Percentiles rank a stretch among this genome's conserved stretches.
Evolutionary conservation across 108 stramenopile species (phyloP).

Genomic region (Licmophora abbreviata): DNA sequence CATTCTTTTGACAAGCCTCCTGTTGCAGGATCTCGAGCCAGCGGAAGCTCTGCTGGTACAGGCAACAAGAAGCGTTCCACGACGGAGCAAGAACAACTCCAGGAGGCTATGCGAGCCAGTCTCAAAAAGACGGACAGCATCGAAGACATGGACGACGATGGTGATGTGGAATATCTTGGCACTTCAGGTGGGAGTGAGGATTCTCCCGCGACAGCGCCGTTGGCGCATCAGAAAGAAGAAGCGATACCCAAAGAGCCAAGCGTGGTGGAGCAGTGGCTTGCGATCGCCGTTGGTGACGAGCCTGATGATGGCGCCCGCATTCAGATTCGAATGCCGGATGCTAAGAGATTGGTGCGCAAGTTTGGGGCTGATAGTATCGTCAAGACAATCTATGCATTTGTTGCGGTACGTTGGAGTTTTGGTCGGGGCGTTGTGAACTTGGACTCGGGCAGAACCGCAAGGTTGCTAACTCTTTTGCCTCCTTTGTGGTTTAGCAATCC

Average conservation of each 20-base stretch:
- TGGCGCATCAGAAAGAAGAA: background rate
- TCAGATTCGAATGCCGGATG: constrained; percentile 54
- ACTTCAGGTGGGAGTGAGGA: constrained; percentile 3
- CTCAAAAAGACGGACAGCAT: constrained; percentile 18
- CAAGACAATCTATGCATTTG: constrained; percentile 46
- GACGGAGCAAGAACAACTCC: constrained; percentile 78
- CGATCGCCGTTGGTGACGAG: constrained; percentile 34
- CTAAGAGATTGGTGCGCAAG: constrained; percentile 35
- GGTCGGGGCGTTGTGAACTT: no score
- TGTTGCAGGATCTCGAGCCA: constrained; percentile 35
- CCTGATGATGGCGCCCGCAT: constrained; percentile 24
- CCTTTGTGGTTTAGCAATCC: constrained; percentile 23
- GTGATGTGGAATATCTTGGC: background rate
- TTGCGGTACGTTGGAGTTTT: constrained; percentile 11
- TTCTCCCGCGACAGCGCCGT: background rate
- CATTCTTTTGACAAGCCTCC: constrained; percentile 81
- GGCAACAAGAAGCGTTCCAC: constrained; percentile 12
- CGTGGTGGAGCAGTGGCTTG: constrained; percentile 13
- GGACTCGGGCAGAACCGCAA: no score
- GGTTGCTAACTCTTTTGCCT: no score
- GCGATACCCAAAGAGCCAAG: background rate
- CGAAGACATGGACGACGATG: constrained; percentile 3
- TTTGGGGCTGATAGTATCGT: constrained; percentile 19
- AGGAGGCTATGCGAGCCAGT: constrained; percentile 82
- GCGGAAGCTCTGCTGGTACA: constrained; percentile 5